Evolutionary conservation across 2,329 filamentous ascomycete species (phyloP).

Genomic region (Aspergillus sp.): DNA sequence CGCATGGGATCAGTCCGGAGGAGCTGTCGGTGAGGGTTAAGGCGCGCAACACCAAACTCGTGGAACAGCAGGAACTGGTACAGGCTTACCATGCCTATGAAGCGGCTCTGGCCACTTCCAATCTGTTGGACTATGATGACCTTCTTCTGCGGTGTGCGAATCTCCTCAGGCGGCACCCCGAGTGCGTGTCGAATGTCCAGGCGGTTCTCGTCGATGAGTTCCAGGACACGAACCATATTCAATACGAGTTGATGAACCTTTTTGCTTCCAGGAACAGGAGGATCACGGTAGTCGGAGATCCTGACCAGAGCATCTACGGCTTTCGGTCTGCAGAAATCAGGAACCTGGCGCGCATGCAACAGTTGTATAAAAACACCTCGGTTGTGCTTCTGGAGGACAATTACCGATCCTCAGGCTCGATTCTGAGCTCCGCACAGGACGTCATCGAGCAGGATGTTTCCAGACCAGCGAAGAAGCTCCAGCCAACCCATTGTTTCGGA

Average conservation of each 20-base stretch:
- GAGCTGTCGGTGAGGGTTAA: conserved; percentile 26
- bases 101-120: conserved; percentile 60
- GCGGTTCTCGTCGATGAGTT: conserved; percentile 94
- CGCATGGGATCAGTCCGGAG: conserved; percentile 43
- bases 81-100: conserved; percentile 68
- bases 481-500: conserved; percentile 71
- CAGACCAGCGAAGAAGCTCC: conserved; percentile 68
- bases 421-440: conserved; percentile 67
- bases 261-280: conserved; percentile 62
- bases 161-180: conserved; percentile 61
- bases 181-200: conserved; percentile 81
- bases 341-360: conserved; percentile 71
- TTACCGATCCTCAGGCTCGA: conserved; percentile 81
- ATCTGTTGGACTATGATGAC: conserved; percentile 90
- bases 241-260: conserved; percentile 88
- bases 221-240: conserved; percentile 90
- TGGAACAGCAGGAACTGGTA: conserved; percentile 57
- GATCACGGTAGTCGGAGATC: conserved; percentile 94
- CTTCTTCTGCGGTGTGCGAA: conserved; percentile 75
- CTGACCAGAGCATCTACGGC: conserved; percentile 95
- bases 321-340: conserved; percentile 89
- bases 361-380: conserved; percentile 65
- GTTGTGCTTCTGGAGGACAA: conserved; percentile 87
- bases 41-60: conserved; percentile 29
- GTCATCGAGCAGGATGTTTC: conserved; percentile 84